Evolutionary conservation across 78 protist genomes (phyloP), one percentile per base, ranked within the genome.

Genomic region (Fonticula alba): DNA sequence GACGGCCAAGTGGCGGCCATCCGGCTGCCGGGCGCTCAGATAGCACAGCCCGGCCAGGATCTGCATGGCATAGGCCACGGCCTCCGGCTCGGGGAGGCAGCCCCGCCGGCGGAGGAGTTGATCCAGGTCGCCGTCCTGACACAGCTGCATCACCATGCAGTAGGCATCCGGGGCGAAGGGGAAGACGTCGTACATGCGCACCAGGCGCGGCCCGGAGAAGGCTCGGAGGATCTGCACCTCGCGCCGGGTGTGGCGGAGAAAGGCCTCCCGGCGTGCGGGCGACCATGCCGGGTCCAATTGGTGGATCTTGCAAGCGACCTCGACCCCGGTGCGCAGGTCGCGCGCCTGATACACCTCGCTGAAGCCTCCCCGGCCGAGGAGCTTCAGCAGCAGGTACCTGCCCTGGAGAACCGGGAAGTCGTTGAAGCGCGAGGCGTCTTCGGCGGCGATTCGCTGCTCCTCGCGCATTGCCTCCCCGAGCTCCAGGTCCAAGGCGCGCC

Each of bases 271-370:
- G 49, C 72, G 62, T 57, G 47, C 72, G 3, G 52, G 82, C 7
- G 56, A 5, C 95, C 95, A 89, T 24, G 37, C 29, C 3, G 15
- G n/a, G 43, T 71, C 54, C 47, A 90, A 35, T 22, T 69, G 83
- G 72, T 90, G 95, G 6, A 90, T 57, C 79, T 90, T 90, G 69
- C 92, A 84, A 1, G 94, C 93, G 24, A 88, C 94, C 5, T 50
- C 0, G 22, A 51, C n/a, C 26, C 10, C 6, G 26, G 66, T 67
- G 15, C 19, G 36, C 14, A 79, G 41, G 56, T 88, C 94, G 55
- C 32, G 82, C 22, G 86, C 94, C 72, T 74, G 53, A 40, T 29
- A 87, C 31, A 88, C 94, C 35, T 82, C 90, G 22, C 73, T 26
- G 74, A 88, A 88, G 26, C 94, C 94, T 4, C 94, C 94, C 38